Evolutionary conservation across 2,329 filamentous ascomycete genomes (phyloP), one percentile per base, ranked within the genome.

Genomic region (Neurospora crassa): DNA sequence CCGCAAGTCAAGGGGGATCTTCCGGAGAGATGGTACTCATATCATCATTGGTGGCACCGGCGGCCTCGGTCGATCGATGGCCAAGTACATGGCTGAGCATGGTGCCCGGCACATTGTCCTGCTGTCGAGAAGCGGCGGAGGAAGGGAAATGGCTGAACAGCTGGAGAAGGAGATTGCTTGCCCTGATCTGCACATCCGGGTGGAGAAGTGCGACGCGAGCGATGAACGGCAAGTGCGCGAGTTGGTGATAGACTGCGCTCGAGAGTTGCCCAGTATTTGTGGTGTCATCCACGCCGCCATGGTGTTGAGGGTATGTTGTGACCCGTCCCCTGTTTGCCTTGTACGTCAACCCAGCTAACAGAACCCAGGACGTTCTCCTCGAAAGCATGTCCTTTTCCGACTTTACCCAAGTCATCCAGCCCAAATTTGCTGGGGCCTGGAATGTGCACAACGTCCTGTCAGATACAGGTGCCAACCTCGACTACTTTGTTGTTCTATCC

Each of bases 211-310:
- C 69, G 79, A 80, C 37, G 74, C 76, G 47, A 75, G 74, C 67
- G 74, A 74, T 68, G 74, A 75, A 40, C 63, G 59, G 8, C 72
- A 75, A 20, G 73, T 78, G 8, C 70, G 70, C 53, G 73, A 73
- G 40, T 24, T 78, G 8, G 70, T 78, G 10, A 72, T 69, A 5
- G 74, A 77, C n/a, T 76, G 75, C 53, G 68, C 68, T 1, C 71
- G 73, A 68, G 69, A 70, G 11, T 72, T 79, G 42, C 78, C 78
- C 40, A 76, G 75, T 20, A 77, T 80, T 59, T 77, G 76, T 67
- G 78, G 78, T 37, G 73, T 80, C 18, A 73, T 79, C 29, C 78
- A 80, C 68, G 77, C 78, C 12, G 77, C 78, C 40, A 79, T 80
- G 78, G 76, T 78, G 68, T 71, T 77, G 69, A 71, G 78, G 73